A percentile compares a stretch with the other conserved stretches of the same genome.
phyloP scores from a whole-genome alignment of 352 stramenopile genomes.

The Pythium plurisporium region DNA sequence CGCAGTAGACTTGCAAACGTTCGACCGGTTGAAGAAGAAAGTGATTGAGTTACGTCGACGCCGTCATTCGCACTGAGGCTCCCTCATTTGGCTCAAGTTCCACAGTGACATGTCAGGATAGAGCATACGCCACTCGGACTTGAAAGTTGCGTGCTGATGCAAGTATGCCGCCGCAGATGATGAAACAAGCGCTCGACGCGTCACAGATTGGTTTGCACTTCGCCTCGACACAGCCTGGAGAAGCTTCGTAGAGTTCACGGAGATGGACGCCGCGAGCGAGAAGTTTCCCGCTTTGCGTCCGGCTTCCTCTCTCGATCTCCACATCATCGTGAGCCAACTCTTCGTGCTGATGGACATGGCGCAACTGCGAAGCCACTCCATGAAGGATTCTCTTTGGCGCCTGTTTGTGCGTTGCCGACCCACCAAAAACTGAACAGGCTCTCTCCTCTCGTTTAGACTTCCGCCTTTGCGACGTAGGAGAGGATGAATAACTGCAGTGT shows the following conservation, averaged over 20 bases:
- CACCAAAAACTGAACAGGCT: not conserved
- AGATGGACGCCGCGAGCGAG: too few relatives aligned
- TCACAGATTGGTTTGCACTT: not conserved
- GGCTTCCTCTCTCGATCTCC: too few relatives aligned
- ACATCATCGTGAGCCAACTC: too few relatives aligned
- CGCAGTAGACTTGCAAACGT: conserved; percentile 24
- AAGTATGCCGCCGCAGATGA: not conserved
- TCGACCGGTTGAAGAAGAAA: conserved; percentile 36
- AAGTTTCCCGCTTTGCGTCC: too few relatives aligned
- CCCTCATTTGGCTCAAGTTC: conserved; percentile 13
- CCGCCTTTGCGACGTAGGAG: not conserved
- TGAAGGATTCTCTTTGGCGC: conserved; percentile 7
- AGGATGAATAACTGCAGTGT: not conserved
- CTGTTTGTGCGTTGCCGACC: not conserved
- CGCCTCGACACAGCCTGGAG: not conserved
- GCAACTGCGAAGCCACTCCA: conserved; percentile 24
- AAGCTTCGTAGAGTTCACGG: not conserved
- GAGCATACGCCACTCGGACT: conserved; percentile 21
- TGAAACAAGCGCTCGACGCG: not conserved
- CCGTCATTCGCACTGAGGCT: conserved; percentile 18
- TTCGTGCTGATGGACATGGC: conserved; percentile 7
- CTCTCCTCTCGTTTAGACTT: conserved; percentile 4
- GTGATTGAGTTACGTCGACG: conserved; percentile 27
- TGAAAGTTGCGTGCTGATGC: conserved; percentile 7
- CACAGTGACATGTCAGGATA: conserved; percentile 25